Evolutionary conservation across 208 protist genomes (phyloP).

Genomic region (Vickermania spadyakhi): DNA sequence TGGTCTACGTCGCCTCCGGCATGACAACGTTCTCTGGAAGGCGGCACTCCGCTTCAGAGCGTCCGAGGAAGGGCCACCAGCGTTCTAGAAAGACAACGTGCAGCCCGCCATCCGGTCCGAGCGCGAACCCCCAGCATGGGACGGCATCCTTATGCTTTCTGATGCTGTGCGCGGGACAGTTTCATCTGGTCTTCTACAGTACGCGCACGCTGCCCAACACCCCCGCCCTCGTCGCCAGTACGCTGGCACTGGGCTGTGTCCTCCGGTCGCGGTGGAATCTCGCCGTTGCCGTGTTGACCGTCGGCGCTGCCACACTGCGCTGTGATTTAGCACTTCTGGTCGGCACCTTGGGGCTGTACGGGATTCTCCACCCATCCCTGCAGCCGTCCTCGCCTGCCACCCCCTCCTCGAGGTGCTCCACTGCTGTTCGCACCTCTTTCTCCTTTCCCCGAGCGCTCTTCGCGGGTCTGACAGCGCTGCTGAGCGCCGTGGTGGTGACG

Average conservation of each 20-base stretch:
- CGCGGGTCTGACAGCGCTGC: constrained; percentile 15
- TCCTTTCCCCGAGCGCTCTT: constrained; percentile 3
- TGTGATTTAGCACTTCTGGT: constrained; percentile 70
- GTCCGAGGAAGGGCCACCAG: too few relatives aligned
- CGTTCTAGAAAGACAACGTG: too few relatives aligned
- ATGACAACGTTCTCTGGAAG: not conserved
- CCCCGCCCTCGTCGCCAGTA: constrained; percentile 59
- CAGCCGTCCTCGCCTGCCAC: not conserved
- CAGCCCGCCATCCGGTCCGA: too few relatives aligned
- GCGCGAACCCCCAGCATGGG: too few relatives aligned
- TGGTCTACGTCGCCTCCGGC: not conserved
- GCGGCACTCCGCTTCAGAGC: not conserved
- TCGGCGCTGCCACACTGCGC: constrained; percentile 61
- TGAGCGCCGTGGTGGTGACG: constrained; percentile 13
- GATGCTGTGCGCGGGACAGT: constrained; percentile 52
- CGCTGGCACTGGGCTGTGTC: constrained; percentile 31
- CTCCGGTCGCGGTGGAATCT: constrained; percentile 14
- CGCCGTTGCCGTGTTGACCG: constrained; percentile 16
- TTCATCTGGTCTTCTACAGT: constrained; percentile 90
- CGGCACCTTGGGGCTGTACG: constrained; percentile 28
- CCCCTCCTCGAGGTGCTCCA: constrained; percentile 1
- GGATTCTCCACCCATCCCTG: not conserved
- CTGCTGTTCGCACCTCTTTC: constrained; percentile 5
- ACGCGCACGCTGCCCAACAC: constrained; percentile 87
- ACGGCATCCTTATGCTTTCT: constrained; percentile 27